Evolutionary conservation across 2,329 filamentous ascomycete genomes (phyloP).

Genomic region (Daldinia sp.): DNA sequence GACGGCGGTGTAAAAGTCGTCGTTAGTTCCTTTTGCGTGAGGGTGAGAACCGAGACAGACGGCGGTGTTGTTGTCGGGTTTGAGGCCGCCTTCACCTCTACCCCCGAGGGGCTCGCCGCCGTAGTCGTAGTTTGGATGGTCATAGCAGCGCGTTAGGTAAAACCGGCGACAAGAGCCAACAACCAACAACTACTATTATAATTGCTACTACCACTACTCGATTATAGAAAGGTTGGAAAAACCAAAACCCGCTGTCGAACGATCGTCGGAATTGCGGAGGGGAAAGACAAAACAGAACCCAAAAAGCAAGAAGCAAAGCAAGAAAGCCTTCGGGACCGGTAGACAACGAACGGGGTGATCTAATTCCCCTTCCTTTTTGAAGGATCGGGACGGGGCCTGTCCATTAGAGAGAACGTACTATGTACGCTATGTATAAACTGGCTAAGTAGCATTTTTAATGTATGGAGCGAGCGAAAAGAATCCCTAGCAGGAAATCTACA

Average conservation of each 20-base stretch:
- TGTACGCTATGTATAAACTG: neutral
- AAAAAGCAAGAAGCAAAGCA: neutral
- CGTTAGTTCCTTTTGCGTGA: constrained; percentile 39
- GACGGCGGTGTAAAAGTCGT: constrained; percentile 41
- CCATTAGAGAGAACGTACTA: neutral
- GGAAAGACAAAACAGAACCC: neutral
- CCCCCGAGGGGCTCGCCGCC: neutral
- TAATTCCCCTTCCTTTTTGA: neutral
- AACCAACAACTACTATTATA: neutral
- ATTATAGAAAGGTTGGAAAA: neutral
- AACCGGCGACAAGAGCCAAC: neutral
- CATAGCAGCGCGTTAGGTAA: constrained; percentile 20
- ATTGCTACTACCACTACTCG: neutral
- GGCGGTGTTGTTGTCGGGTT: constrained; percentile 16
- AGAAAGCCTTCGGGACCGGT: neutral
- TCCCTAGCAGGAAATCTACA: neutral
- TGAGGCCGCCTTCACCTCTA: neutral
- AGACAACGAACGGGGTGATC: neutral
- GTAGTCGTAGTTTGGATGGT: constrained; percentile 4
- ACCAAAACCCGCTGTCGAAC: neutral
- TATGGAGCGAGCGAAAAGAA: neutral
- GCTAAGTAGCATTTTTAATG: neutral
- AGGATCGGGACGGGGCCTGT: constrained; percentile 5
- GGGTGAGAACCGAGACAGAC: constrained; percentile 31
- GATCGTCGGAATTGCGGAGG: neutral